phyloP scores from a whole-genome alignment of 768 basidiomycete species.

The Rhodotorula kratochvilovae region DNA sequence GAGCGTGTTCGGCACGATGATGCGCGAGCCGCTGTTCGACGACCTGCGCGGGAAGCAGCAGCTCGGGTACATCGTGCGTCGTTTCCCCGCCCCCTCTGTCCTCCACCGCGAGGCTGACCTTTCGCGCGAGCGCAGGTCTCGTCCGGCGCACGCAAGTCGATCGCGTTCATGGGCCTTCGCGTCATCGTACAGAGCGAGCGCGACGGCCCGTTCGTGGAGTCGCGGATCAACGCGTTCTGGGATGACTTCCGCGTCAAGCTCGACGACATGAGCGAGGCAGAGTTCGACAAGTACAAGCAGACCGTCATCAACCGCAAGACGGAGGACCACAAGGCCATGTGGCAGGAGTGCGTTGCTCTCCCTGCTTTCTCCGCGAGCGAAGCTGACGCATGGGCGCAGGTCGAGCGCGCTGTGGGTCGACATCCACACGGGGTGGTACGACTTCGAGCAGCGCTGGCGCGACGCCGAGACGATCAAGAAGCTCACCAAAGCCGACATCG shows the following conservation, averaged over 20 bases:
- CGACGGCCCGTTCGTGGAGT: constrained; percentile 71
- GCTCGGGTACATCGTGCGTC: constrained; percentile 81
- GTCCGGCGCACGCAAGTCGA: constrained; percentile 53
- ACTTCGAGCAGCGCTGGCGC: constrained; percentile 79
- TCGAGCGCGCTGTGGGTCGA: constrained; percentile 62
- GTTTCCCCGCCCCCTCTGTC: background rate
- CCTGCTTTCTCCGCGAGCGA: background rate
- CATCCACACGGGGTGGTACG: constrained; percentile 72
- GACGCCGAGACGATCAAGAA: constrained; percentile 64
- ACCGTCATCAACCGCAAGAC: constrained; percentile 74
- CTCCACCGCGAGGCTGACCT: background rate
- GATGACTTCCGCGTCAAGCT: constrained; percentile 65
- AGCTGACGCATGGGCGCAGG: constrained; percentile 1
- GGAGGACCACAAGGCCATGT: constrained; percentile 82
- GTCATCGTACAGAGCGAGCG: constrained; percentile 87
- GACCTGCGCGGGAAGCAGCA: constrained; percentile 88
- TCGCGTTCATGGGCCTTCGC: constrained; percentile 68
- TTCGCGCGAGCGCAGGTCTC: constrained; percentile 49
- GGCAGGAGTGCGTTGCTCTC: constrained; percentile 58
- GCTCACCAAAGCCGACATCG: constrained; percentile 69
- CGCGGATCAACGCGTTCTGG: constrained; percentile 82
- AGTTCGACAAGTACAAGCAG: constrained; percentile 72
- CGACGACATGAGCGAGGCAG: constrained; percentile 63
- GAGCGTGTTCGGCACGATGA: constrained; percentile 71
- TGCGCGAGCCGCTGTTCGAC: constrained; percentile 88